phyloP scores from a whole-genome alignment of 441 rosid species.

The Gossypium trilobum region DNA sequence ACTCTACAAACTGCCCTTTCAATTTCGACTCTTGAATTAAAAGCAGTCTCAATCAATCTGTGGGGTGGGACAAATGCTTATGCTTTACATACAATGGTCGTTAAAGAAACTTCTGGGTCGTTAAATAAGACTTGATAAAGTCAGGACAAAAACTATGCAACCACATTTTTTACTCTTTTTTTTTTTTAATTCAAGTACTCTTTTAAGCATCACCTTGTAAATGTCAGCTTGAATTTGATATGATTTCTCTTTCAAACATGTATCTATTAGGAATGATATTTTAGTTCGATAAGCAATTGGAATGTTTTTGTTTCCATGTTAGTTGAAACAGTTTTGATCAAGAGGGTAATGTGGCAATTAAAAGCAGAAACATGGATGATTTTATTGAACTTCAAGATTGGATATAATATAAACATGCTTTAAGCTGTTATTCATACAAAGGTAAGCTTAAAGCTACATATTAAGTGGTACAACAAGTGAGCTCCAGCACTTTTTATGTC shows the following conservation, averaged over 20 bases:
- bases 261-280: too few relatives aligned
- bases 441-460: slow-evolving; percentile 7
- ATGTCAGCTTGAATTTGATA: too few relatives aligned
- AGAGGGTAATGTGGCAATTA: too few relatives aligned
- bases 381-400: not conserved
- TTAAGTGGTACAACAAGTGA: not conserved
- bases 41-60: slow-evolving; percentile 18
- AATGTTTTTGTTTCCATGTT: too few relatives aligned
- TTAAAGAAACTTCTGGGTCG: not conserved
- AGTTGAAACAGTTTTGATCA: too few relatives aligned
- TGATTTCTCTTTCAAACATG: too few relatives aligned
- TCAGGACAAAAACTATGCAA: slow-evolving; percentile 14
- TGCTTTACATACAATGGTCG: slow-evolving; percentile 8
- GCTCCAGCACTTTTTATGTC: not conserved
- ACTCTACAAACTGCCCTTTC: slow-evolving; percentile 12
- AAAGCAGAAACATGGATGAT: not conserved
- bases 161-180: not conserved
- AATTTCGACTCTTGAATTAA: slow-evolving; percentile 16
- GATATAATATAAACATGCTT: not conserved
- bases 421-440: slow-evolving; percentile 4
- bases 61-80: slow-evolving; percentile 11
- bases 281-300: too few relatives aligned
- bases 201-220: too few relatives aligned
- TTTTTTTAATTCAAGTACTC: too few relatives aligned
- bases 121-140: not conserved